phyloP scores from a whole-genome alignment of 169 alveolate genomes.

The Plasmodium gonderi region DNA sequence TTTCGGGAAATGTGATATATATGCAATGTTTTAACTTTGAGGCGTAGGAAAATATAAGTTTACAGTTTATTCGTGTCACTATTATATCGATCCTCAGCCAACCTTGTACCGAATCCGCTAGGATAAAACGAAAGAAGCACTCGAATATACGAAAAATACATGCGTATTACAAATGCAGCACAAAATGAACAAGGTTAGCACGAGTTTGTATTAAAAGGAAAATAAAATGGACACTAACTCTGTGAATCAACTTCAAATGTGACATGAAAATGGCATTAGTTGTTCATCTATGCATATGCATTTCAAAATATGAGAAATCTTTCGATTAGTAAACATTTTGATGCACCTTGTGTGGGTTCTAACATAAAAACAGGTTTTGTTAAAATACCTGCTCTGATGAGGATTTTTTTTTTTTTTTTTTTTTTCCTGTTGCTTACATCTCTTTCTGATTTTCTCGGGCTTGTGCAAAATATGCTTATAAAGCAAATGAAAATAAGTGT shows the following conservation, averaged over 20 bases:
- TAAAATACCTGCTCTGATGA: too few relatives aligned
- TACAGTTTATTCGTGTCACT: not conserved
- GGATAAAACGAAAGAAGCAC: not conserved
- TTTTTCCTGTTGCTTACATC: not conserved
- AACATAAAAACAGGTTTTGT: too few relatives aligned
- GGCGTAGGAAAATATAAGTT: not conserved
- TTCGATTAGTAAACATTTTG: conserved; percentile 15
- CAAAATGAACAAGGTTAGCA: not conserved
- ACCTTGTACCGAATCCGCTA: not conserved
- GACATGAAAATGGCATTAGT: not conserved
- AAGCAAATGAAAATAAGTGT: not conserved
- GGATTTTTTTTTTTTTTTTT: not conserved
- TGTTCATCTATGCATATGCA: conserved; percentile 2
- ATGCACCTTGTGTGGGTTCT: not conserved
- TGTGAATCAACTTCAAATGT: not conserved
- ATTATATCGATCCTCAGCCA: not conserved
- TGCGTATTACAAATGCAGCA: not conserved
- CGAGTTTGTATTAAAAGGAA: not conserved
- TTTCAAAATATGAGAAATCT: not conserved
- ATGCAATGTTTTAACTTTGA: not conserved
- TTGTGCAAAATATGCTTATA: not conserved
- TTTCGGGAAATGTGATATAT: conserved; percentile 17
- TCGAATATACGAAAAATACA: not conserved
- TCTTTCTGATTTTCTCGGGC: not conserved
- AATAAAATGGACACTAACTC: not conserved